Base-by-base conservation (phyloP, 129 eudicot species). In the Tanacetum coccineum region DNA sequence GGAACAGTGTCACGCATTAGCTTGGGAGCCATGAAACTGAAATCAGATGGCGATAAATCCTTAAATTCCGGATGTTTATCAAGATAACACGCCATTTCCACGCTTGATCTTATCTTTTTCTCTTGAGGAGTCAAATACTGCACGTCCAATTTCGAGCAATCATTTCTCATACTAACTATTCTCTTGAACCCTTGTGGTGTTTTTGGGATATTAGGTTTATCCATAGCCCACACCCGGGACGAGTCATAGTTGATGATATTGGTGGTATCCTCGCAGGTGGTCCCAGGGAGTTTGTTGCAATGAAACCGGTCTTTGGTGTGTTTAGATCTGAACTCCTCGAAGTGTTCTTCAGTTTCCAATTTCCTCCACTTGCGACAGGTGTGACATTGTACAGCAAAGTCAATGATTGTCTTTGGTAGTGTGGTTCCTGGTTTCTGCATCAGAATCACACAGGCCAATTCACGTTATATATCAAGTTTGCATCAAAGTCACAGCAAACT, bases 361-460 rank as follows among this genome's bases (percentile, higher is more conserved):
- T 32, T 61, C 66, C 66, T 15, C 50, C 66, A 61, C 42, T 61
- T 36, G 49, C 40, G 40, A 61, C 66, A 61, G 26, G 36, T 61
- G 48, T 61, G 25, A 36, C 66, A 61, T 36, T 61, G 66, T 46
- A 61, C 66, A 32, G 66, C 48, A 61, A n/a, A 61, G 49, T 45
- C 66, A 61, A 61, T 42, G 40, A 61, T 36, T 46, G 42, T 42
- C 36, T 22, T 61, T n/a, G 48, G 1, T 36, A 10, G 6, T 21
- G 58, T 3, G 10, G 14, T 21, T 0, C 7, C 4, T 61, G 66
- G 42, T 32, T 36, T 12, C 66, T 61, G 47, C 66, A 61, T 39
- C 22, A 39, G 15, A 40, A 61, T 36, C 9, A 7, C 42, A 36
- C 42, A 36, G 6, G 42, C 10, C 2, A 1, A 36, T 36, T 36